Conservation (phyloP, 768 basidiomycete genomes). For the Russula compacta region DNA sequence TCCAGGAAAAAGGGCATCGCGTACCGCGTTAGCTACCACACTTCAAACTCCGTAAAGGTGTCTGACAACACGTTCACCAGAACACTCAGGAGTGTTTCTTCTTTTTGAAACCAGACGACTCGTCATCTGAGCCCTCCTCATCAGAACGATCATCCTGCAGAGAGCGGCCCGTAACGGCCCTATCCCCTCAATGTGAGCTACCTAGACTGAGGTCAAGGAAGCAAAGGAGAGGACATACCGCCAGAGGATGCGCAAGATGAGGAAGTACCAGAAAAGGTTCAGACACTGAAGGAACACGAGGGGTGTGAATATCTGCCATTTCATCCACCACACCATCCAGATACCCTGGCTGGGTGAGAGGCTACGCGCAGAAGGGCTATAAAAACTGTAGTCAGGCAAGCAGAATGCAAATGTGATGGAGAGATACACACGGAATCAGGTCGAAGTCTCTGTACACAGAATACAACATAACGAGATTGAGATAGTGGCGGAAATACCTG, state of each 20-base stretch:
- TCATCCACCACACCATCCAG: conserved; percentile 73
- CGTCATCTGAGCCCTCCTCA: conserved; percentile 40
- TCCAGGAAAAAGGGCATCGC: not conserved
- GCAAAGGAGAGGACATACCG: conserved; percentile 39
- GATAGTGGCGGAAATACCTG: conserved; percentile 90
- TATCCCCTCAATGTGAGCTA: conserved; percentile 25
- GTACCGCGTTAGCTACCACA: not conserved
- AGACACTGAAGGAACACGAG: conserved; percentile 68
- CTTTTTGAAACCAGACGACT: not conserved
- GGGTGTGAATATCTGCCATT: conserved; percentile 69
- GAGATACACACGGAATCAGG: conserved; percentile 56
- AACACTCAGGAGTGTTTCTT: conserved; percentile 5
- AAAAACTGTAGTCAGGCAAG: not conserved
- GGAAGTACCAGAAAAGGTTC: conserved; percentile 90
- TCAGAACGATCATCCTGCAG: conserved; percentile 74
- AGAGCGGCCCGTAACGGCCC: conserved; percentile 40
- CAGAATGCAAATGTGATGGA: not conserved
- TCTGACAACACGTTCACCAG: conserved; percentile 32
- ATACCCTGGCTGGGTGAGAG: conserved; percentile 56
- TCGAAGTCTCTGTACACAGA: conserved; percentile 79
- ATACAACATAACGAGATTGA: conserved; percentile 79
- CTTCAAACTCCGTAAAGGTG: conserved; percentile 21
- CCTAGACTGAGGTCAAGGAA: not conserved
- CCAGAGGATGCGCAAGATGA: conserved; percentile 69
- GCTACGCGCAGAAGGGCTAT: conserved; percentile 43